A percentile compares a stretch with the other conserved stretches of the same genome.
Conservation (phyloP, 192 early-diverging fungal genomes). For the Diversispora epigaea region DNA sequence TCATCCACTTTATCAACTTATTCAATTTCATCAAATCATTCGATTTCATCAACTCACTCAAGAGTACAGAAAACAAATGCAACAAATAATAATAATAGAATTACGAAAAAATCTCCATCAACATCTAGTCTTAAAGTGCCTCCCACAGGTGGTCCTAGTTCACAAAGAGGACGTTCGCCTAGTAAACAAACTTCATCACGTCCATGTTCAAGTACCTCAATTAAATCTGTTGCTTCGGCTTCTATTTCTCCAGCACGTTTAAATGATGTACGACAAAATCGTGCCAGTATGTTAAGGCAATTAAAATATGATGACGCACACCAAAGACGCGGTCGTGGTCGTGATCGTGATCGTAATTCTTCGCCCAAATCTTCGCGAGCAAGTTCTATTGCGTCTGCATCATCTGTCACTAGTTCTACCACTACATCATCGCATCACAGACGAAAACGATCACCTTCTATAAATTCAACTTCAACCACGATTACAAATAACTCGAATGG, state of each 20-base stretch:
- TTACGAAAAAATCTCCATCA: not conserved
- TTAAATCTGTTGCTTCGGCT: slow-evolving; percentile 8
- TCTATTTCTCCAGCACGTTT: slow-evolving; percentile 26
- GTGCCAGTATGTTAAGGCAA: slow-evolving; percentile 30
- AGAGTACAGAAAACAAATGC: not conserved
- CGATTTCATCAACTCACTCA: not conserved
- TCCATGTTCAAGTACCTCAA: slow-evolving; percentile 24
- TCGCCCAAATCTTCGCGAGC: slow-evolving; percentile 29
- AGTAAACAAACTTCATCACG: slow-evolving; percentile 23
- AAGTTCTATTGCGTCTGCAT: slow-evolving; percentile 28
- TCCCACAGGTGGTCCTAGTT: not conserved
- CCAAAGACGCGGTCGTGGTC: slow-evolving; percentile 26
- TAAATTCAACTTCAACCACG: slow-evolving; percentile 6
- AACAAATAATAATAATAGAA: not conserved
- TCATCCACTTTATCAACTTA: not conserved
- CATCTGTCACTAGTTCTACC: slow-evolving; percentile 23
- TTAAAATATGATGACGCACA: slow-evolving; percentile 30
- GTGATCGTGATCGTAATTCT: not conserved
- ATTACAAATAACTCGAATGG: slow-evolving; percentile 4
- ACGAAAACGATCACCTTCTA: slow-evolving; percentile 26
- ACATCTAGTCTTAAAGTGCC: slow-evolving; percentile 13
- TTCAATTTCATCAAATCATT: not conserved
- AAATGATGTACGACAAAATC: slow-evolving; percentile 27
- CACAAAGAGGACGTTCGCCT: slow-evolving; percentile 17
- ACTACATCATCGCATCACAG: not conserved